Conservation (phyloP, 1,284 basidiomycete species). For the Sporisorium sorghi region DNA sequence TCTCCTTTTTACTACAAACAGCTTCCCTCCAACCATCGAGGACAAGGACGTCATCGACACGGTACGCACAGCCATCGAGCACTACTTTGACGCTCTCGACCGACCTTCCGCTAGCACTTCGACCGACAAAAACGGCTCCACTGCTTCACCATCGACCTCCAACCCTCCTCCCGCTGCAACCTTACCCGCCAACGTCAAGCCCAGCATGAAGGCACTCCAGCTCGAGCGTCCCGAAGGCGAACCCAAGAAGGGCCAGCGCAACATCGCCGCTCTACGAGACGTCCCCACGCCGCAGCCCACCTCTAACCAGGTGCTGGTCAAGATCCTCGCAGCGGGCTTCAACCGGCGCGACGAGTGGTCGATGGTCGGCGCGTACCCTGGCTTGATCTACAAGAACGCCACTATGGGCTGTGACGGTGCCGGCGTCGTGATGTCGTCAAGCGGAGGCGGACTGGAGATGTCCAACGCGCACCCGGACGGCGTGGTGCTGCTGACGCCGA, state of each 20-base stretch:
- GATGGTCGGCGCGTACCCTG: slow-evolving; percentile 78
- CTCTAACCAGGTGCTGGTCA: slow-evolving; percentile 53
- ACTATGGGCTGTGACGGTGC: slow-evolving; percentile 79
- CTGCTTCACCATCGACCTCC: not conserved
- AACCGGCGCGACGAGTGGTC: slow-evolving; percentile 85
- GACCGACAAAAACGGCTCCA: not conserved
- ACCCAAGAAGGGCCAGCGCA: slow-evolving; percentile 52
- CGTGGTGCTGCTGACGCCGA: slow-evolving; percentile 80
- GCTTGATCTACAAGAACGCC: slow-evolving; percentile 75
- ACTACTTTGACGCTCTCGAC: slow-evolving; percentile 49
- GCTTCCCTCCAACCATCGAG: slow-evolving; percentile 55
- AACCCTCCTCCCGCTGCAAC: not conserved
- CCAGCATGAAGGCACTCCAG: slow-evolving; percentile 58
- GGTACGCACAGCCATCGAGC: slow-evolving; percentile 45
- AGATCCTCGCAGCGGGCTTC: slow-evolving; percentile 76
- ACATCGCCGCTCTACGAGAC: slow-evolving; percentile 45
- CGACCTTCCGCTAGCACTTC: not conserved
- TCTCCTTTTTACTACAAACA: slow-evolving; percentile 9
- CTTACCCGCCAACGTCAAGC: slow-evolving; percentile 16
- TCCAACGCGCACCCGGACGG: slow-evolving; percentile 35
- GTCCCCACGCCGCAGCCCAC: slow-evolving; percentile 44
- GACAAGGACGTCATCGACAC: slow-evolving; percentile 54
- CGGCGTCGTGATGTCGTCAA: slow-evolving; percentile 37
- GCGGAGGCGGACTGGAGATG: slow-evolving; percentile 9
- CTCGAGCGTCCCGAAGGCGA: slow-evolving; percentile 48